Percentiles rank a stretch among this genome's conserved stretches.
These are phyloP conservation scores for Chlorella sp. DNA, from an alignment of 139 green algal genomes.

Conservation along the genomic window DNA sequence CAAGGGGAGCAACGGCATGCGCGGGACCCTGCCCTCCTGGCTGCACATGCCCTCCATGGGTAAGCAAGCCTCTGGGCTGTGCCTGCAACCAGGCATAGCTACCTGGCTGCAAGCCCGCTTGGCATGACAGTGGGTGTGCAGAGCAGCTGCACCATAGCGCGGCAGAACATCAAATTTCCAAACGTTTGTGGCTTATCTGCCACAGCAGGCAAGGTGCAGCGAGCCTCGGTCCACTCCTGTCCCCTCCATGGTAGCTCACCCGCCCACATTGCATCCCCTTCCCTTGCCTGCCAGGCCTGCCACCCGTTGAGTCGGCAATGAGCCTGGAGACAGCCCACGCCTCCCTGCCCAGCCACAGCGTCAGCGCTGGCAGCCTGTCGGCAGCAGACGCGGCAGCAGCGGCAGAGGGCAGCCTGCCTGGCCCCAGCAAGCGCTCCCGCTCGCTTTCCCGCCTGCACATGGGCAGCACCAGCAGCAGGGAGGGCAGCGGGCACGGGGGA, in stretches of 20 bases:
- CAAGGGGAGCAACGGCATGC: background rate
- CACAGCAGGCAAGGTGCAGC: background rate
- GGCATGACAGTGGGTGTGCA: background rate
- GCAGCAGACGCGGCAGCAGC: background rate
- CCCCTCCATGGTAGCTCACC: background rate
- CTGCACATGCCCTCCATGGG: conserved; percentile 37
- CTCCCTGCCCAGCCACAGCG: background rate
- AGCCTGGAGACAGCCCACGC: background rate
- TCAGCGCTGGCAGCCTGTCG: background rate
- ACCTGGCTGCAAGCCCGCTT: background rate
- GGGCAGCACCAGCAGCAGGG: background rate
- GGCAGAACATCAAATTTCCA: too few species aligned
- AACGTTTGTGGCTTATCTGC: background rate
- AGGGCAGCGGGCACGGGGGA: background rate
- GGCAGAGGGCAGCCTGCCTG: background rate
- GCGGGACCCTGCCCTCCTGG: conserved; percentile 38
- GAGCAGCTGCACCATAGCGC: background rate
- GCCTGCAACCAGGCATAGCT: background rate
- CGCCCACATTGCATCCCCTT: background rate
- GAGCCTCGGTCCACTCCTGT: too few species aligned
- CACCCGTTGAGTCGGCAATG: background rate
- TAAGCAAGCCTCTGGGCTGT: background rate
- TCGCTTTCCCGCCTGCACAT: background rate
- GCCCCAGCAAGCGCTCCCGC: background rate
- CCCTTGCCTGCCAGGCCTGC: background rate